Evolutionary conservation across 352 stramenopile species (phyloP), one percentile per base, ranked within the genome.

Genomic region (Phytopythium cucurbitacearum): DNA sequence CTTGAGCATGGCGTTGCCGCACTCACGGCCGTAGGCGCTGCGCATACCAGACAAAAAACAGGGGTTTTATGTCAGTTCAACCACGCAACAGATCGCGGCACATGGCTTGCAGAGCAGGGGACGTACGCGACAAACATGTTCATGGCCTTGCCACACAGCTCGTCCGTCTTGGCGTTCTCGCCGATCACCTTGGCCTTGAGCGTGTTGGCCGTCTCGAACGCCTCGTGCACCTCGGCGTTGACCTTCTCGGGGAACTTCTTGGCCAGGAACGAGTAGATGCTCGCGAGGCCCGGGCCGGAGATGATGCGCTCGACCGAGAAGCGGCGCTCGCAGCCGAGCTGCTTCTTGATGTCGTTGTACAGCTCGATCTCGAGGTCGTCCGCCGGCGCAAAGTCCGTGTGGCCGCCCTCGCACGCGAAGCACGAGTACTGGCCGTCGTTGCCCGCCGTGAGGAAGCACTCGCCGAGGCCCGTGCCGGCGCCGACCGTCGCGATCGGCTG

Each of bases 261-360:
- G 9, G 83, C 71, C 50, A 99, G 76, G 71, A 98, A 98, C 52
- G 97, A 91, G 76, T 98, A 98, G 47, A 98, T 91, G 67, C 95
- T 98, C 16, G 89, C 92, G 44, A 99, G 68, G 56, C 96, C 96
- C 15, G 68, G 91, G 16, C 96, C 96, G 58, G 85, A 97, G 21
- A 98, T 89, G 44, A 99, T 87, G 40, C 95, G 89, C 67, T 99
- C 96, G 8, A 97, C 81, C 0, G 93, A 98, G 40, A 99, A 82
- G 41, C 95, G 91, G 62, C 91, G 68, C 9, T 71, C 56, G 50
- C 73, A 80, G 3, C 70, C 64, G 35, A 97, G 95, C 62, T 71
- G 71, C 48, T 77, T 73, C 67, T 87, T 89, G 42, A 89, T 59
- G 43, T 85, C 62, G 42, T 91, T 80, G 68, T 89, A 87, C 44